Evolutionary conservation across 1,284 basidiomycete species (phyloP).

Genomic region (Ceratobasidium theobromae): DNA sequence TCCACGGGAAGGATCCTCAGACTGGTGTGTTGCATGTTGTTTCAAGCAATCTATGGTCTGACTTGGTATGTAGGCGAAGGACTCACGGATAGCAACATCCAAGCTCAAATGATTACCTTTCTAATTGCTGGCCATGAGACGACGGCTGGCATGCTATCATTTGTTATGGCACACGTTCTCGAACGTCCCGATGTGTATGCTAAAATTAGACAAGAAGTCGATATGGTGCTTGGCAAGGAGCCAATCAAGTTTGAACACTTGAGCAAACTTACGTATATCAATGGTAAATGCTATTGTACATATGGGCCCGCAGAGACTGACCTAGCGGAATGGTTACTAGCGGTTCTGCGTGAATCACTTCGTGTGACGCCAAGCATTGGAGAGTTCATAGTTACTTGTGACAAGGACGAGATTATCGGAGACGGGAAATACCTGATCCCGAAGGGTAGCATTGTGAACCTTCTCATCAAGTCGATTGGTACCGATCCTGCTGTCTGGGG

Average conservation of each 20-base stretch:
- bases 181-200: slow-evolving; percentile 37
- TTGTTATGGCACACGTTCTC: slow-evolving; percentile 38
- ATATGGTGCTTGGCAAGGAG: slow-evolving; percentile 37
- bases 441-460: slow-evolving; percentile 34
- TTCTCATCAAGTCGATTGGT: slow-evolving; percentile 39
- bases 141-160: slow-evolving; percentile 38
- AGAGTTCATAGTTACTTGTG: slow-evolving; percentile 31
- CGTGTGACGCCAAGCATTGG: slow-evolving; percentile 40
- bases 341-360: slow-evolving; percentile 41
- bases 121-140: slow-evolving; percentile 42
- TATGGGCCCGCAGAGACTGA: not conserved
- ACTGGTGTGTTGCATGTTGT: slow-evolving; percentile 34
- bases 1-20: slow-evolving; percentile 40
- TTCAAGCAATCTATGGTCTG: not conserved
- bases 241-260: slow-evolving; percentile 35
- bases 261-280: slow-evolving; percentile 41
- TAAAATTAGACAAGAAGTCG: slow-evolving; percentile 41
- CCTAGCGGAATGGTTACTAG: not conserved
- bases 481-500: slow-evolving; percentile 42
- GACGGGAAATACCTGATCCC: slow-evolving; percentile 38
- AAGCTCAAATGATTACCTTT: slow-evolving; percentile 40
- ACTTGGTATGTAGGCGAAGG: slow-evolving; percentile 31
- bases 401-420: slow-evolving; percentile 36
- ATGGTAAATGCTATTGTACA: slow-evolving; percentile 29
- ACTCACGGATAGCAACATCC: slow-evolving; percentile 38